Evolutionary conservation across 2,329 filamentous ascomycete species (phyloP), one percentile per base, ranked within the genome.

Genomic region (Drechslerella coelobrocha): DNA sequence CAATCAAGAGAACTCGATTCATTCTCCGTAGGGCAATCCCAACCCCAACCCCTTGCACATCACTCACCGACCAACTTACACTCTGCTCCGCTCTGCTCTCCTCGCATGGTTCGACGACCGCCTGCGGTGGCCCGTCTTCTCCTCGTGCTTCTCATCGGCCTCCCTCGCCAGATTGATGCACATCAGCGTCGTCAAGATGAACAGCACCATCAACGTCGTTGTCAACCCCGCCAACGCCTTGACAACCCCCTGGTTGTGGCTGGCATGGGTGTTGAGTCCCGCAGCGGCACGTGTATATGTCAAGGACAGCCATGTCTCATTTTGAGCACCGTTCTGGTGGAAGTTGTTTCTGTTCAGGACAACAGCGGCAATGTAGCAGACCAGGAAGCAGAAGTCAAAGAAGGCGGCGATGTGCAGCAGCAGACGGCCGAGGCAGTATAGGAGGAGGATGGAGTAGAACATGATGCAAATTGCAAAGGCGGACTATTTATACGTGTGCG

Each of bases 361-460:
- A 7, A 72, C 60, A n/a, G 48, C 54, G 23, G 61, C 61, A 39
- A 72, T 65, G 29, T 72, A 72, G 34, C n/a, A 19, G n/a, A 72
- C 68, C 61, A 72, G 51, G 55, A 72, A 66, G 60, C 68, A 72
- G 55, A 72, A 72, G 27, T 72, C 68, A 50, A 72, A 66, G 51
- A 66, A 66, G 19, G 68, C 68, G 43, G 68, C 68, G 50, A 72
- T 66, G 55, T 72, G 61, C n/a, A 72, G 43, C 48, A 72, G 68
- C 2, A 66, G 47, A 52, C 68, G 68, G 26, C 68, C 68, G 59
- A 72, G 68, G 41, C 68, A 72, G 68, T 55, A 72, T 31, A 72
- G 48, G 9, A 72, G 45, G 19, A 60, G 56, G 26, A 72, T 72
- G 41, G 60, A 66, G 50, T 65, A 72, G 24, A 52, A 61, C 14